phyloP scores from a whole-genome alignment of 441 rosid species.

The Aleurites moluccanus region DNA sequence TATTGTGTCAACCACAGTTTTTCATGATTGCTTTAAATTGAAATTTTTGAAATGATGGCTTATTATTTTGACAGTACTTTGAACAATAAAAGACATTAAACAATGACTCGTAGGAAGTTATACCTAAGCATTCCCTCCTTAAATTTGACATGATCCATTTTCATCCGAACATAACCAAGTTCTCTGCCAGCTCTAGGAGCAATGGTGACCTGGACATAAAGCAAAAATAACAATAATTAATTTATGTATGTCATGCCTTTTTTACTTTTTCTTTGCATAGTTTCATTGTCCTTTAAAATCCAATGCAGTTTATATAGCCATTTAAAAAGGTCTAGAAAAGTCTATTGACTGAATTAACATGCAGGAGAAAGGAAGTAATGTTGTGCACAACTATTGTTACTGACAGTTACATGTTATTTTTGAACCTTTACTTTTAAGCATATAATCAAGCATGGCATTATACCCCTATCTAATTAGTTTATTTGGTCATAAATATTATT shows the following conservation, averaged over 20 bases:
- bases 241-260: background rate
- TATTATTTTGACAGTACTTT: background rate
- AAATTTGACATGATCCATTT: constrained; percentile 79
- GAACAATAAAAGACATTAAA: constrained; percentile 14
- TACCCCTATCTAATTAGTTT: background rate
- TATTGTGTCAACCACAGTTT: background rate
- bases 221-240: constrained; percentile 10
- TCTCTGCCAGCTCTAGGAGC: constrained; percentile 96
- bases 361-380: background rate
- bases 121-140: constrained; percentile 89
- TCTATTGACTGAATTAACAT: background rate
- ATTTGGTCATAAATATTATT: background rate
- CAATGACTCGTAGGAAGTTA: constrained; percentile 12
- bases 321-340: background rate
- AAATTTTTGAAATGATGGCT: background rate
- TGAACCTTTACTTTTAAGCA: background rate
- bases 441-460: background rate
- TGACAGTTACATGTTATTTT: background rate
- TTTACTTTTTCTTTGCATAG: background rate
- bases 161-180: constrained; percentile 83
- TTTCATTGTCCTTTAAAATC: background rate
- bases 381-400: background rate
- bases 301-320: background rate
- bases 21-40: background rate
- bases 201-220: constrained; percentile 66